phyloP scores from a whole-genome alignment of 192 early-diverging fungal genomes.

The Coemansia sp. region DNA sequence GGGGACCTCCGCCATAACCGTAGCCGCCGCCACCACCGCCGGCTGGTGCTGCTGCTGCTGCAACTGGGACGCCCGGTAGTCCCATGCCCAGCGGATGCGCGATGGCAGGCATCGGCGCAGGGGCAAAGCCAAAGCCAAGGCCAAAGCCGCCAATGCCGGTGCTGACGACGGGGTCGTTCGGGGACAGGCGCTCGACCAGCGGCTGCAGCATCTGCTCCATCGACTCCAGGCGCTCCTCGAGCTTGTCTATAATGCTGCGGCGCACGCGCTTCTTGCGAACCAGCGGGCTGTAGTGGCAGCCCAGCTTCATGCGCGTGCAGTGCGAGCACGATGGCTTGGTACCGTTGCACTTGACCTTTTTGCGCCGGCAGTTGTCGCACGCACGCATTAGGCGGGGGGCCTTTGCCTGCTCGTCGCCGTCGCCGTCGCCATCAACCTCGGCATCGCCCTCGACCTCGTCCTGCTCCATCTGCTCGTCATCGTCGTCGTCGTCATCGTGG shows the following conservation, averaged over 20 bases:
- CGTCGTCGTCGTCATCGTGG: slow-evolving; percentile 15
- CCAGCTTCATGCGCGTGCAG: slow-evolving; percentile 52
- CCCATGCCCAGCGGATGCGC: slow-evolving; percentile 33
- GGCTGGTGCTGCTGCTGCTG: too few relatives aligned
- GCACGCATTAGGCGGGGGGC: slow-evolving; percentile 51
- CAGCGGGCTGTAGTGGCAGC: slow-evolving; percentile 55
- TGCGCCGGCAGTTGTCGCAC: slow-evolving; percentile 53
- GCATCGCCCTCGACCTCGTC: slow-evolving; percentile 19
- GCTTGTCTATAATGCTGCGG: slow-evolving; percentile 53
- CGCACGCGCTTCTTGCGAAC: slow-evolving; percentile 55
- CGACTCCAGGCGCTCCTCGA: slow-evolving; percentile 48
- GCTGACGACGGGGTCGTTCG: slow-evolving; percentile 47
- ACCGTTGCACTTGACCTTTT: slow-evolving; percentile 56
- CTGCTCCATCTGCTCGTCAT: slow-evolving; percentile 10
- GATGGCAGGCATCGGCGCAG: slow-evolving; percentile 28
- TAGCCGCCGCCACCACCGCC: too few relatives aligned
- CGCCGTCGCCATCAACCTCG: slow-evolving; percentile 15
- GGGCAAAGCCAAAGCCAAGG: slow-evolving; percentile 46
- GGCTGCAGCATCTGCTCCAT: slow-evolving; percentile 57
- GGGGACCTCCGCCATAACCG: not conserved
- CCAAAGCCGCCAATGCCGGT: slow-evolving; percentile 22
- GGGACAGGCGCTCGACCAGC: slow-evolving; percentile 50
- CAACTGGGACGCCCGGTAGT: slow-evolving; percentile 6
- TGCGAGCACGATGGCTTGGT: slow-evolving; percentile 50
- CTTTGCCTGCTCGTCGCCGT: slow-evolving; percentile 25